These are phyloP conservation scores for Phytophthora rubi DNA, from an alignment of 352 stramenopile species.

Conservation along the genomic window DNA sequence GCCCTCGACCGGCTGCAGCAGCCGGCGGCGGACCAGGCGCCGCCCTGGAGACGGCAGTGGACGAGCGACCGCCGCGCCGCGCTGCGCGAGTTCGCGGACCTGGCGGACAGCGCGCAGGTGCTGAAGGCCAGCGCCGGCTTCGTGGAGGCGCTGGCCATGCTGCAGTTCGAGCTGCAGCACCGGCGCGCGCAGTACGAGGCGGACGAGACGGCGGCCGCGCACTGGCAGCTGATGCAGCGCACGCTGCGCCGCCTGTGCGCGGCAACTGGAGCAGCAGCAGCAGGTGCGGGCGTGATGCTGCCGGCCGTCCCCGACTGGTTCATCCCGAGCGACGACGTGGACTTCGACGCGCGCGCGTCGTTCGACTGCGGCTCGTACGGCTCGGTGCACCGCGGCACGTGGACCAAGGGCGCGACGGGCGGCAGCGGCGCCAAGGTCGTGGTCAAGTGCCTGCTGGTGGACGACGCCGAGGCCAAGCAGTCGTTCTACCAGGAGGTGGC, in stretches of 20 bases:
- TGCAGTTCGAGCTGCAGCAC: slow-evolving; percentile 32
- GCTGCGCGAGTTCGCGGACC: slow-evolving; percentile 14
- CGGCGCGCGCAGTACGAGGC: not conserved
- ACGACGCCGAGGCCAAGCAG: slow-evolving; percentile 15
- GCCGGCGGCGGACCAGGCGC: not conserved
- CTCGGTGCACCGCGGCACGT: slow-evolving; percentile 23
- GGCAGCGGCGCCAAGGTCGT: slow-evolving; percentile 24
- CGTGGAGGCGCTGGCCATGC: slow-evolving; percentile 17
- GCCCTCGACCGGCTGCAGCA: slow-evolving; percentile 34
- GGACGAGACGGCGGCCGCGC: not conserved
- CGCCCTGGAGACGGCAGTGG: slow-evolving; percentile 24
- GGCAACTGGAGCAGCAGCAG: too few relatives aligned
- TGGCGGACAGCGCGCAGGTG: slow-evolving; percentile 12
- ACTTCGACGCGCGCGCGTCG: slow-evolving; percentile 3
- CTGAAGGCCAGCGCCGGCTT: slow-evolving; percentile 2
- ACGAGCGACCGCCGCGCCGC: slow-evolving; percentile 22
- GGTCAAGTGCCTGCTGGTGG: slow-evolving; percentile 40
- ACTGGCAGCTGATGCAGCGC: slow-evolving; percentile 15
- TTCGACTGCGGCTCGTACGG: slow-evolving; percentile 32
- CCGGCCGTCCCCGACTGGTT: slow-evolving; percentile 20
- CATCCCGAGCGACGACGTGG: slow-evolving; percentile 29
- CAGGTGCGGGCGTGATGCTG: not conserved
- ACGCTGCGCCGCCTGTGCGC: slow-evolving; percentile 4
- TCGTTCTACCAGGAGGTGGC: slow-evolving; percentile 38
- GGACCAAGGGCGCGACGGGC: slow-evolving; percentile 9